phyloP scores from a whole-genome alignment of 1,284 basidiomycete genomes.

The Uromyces viciae-fabae region DNA sequence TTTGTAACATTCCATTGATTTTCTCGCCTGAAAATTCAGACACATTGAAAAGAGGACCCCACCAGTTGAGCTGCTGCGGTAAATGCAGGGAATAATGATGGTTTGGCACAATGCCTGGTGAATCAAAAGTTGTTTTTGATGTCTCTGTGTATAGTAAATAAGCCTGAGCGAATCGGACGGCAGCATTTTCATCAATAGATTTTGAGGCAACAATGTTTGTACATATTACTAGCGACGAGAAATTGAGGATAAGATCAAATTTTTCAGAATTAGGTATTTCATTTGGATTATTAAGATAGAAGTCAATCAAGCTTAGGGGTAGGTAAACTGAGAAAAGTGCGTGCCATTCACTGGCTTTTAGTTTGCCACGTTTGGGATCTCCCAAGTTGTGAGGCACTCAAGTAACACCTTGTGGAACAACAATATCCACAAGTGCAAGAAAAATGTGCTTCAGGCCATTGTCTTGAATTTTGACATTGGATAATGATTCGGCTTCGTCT shows the following conservation, averaged over 20 bases:
- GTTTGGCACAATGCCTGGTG: background rate
- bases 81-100: slow-evolving; percentile 24
- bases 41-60: too few species aligned
- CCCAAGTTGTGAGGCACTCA: background rate
- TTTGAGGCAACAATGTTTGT: slow-evolving; percentile 19
- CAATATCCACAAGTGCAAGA: too few species aligned
- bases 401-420: background rate
- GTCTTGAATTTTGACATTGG: background rate
- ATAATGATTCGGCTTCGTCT: background rate
- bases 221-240: slow-evolving; percentile 31
- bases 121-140: background rate
- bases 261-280: background rate
- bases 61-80: background rate
- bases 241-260: too few species aligned
- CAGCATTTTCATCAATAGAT: background rate
- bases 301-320: slow-evolving; percentile 28
- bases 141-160: background rate
- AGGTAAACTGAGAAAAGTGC: slow-evolving; percentile 5
- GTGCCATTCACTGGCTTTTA: slow-evolving; percentile 21
- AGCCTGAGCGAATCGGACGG: background rate
- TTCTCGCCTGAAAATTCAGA: too few species aligned
- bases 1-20: too few species aligned
- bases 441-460: too few species aligned
- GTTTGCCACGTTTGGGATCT: background rate
- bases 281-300: background rate